Evolutionary conservation across 192 early-diverging fungal species (phyloP), one percentile per base, ranked within the genome.

Genomic region (Umbelopsis sp.): DNA sequence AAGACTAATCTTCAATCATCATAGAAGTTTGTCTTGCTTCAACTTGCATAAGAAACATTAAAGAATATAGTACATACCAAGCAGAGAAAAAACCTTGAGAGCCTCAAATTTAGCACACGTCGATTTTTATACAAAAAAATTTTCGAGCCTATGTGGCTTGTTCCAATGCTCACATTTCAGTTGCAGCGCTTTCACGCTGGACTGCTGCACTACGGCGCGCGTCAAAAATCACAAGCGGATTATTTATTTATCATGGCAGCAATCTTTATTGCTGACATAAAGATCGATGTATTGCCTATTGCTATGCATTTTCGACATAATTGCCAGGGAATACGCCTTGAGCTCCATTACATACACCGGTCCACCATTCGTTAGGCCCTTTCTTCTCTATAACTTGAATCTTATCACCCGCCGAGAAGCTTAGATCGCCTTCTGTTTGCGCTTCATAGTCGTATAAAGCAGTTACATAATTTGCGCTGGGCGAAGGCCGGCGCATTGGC

Each of bases 401-500:
- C 5, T 72, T 68, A 48, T 94, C 91, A 69, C 88, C 88, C 66
- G 88, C 90, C 11, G 74, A 72, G 79, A 94, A 93, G 16, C 80
- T 77, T 67, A 94, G 73, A 71, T 94, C 93, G 15, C 90, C 91
- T 2, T 82, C 81, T 47, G 88, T 84, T 71, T 91, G 89, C 1
- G 91, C 91, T 12, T 86, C 78, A 72, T 90, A 94, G 73, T 93
- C 91, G 73, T 94, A 94, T 30, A 94, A 68, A 44, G 93, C 93
- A 13, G 85, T 78, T 7, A 89, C 91, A 67, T 79, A 87, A 53
- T 78, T 78, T 23, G 67, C 46, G 15, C 49, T 67, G 9, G 47
- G 50, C 27, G 68, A 71, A 16, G 79, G 48, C 8, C 68, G 69
- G 15, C 78, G 55, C 18, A 71, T 41, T 6, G 81, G 71, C 55